Evolutionary conservation across 306 rosid genomes (phyloP).

Genomic region (Leucaena leucocephala): DNA sequence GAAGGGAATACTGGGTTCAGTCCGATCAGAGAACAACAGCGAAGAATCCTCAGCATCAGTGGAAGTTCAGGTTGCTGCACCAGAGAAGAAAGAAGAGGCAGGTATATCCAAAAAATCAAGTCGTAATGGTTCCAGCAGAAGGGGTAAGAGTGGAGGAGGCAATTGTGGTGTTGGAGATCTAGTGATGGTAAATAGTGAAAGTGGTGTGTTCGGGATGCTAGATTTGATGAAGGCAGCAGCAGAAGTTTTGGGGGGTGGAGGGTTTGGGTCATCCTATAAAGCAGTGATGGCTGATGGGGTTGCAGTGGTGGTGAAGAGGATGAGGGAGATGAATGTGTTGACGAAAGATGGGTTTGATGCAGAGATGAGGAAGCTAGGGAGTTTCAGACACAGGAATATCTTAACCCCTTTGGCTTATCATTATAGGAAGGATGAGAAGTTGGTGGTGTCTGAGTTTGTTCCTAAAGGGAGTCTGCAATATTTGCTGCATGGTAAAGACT

Average conservation of each 20-base stretch:
- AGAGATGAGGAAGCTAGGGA: constrained; percentile 56
- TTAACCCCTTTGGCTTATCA: constrained; percentile 78
- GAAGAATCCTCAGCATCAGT: constrained; percentile 35
- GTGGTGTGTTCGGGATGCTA: constrained; percentile 65
- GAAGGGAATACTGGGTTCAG: not conserved
- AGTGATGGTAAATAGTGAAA: constrained; percentile 62
- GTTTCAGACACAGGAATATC: constrained; percentile 55
- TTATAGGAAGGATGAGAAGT: constrained; percentile 69
- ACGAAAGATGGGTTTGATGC: constrained; percentile 67
- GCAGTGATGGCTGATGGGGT: constrained; percentile 78
- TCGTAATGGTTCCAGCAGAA: constrained; percentile 19
- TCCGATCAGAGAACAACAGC: not conserved
- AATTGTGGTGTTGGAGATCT: constrained; percentile 39
- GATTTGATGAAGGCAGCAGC: constrained; percentile 87
- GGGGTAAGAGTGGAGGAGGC: constrained; percentile 20
- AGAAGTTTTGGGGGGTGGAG: constrained; percentile 77
- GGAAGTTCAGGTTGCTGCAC: constrained; percentile 52
- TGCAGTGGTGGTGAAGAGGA: constrained; percentile 85
- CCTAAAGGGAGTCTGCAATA: constrained; percentile 64
- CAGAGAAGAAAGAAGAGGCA: constrained; percentile 37
- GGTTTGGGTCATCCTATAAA: constrained; percentile 76
- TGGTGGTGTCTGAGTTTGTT: constrained; percentile 61
- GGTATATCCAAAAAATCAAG: not conserved
- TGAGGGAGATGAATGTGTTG: constrained; percentile 63
- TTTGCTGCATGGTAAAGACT: constrained; percentile 60